These are phyloP conservation scores for Zygosaccharomyces sapae DNA, from an alignment of 1,139 yeast species.

Conservation along the genomic window DNA sequence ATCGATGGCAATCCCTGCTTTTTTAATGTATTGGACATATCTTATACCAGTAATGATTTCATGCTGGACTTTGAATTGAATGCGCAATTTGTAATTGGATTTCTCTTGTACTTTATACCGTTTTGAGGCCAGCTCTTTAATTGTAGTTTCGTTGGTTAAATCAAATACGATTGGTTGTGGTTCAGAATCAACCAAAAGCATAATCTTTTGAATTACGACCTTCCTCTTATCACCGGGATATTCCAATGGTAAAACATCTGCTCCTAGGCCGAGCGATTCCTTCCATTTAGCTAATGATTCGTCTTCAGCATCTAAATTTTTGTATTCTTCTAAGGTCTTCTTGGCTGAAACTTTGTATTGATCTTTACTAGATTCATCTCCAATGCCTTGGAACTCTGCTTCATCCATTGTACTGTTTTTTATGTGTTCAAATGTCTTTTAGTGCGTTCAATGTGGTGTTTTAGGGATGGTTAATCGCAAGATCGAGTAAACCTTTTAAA, in stretches of 20 bases:
- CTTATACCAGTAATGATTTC: constrained; percentile 88
- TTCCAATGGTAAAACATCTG: constrained; percentile 56
- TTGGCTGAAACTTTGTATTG: constrained; percentile 75
- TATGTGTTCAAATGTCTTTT: background rate
- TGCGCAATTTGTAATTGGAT: constrained; percentile 64
- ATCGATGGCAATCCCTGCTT: constrained; percentile 83
- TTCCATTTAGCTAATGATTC: constrained; percentile 92
- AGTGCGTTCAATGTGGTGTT: background rate
- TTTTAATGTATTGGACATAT: constrained; percentile 79
- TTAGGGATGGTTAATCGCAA: background rate
- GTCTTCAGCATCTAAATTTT: constrained; percentile 81
- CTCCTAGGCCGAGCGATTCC: constrained; percentile 72
- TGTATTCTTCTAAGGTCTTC: constrained; percentile 81
- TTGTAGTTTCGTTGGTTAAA: constrained; percentile 51
- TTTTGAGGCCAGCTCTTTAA: constrained; percentile 43
- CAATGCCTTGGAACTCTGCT: constrained; percentile 38
- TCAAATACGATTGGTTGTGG: constrained; percentile 56
- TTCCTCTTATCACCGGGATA: constrained; percentile 65
- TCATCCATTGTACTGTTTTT: constrained; percentile 33
- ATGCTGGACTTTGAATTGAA: constrained; percentile 82
- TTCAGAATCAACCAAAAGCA: constrained; percentile 62
- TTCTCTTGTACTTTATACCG: constrained; percentile 67
- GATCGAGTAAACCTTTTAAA: background rate
- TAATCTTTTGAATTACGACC: constrained; percentile 76
- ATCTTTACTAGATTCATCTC: constrained; percentile 63